Percentiles rank a stretch among this genome's conserved stretches.
phyloP scores from a whole-genome alignment of 2,329 filamentous ascomycete species.

The Xylaria sp. region DNA sequence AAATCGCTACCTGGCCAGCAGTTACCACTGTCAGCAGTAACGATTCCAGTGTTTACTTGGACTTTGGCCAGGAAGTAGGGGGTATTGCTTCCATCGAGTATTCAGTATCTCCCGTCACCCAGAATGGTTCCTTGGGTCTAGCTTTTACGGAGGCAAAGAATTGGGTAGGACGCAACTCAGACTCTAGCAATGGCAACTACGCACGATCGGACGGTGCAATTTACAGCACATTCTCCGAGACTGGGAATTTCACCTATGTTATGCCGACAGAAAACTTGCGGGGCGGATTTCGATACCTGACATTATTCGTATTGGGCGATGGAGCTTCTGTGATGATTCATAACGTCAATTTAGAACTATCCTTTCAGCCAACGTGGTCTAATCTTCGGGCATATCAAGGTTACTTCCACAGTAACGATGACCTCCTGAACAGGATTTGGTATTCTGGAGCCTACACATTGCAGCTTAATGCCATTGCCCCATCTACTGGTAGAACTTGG shows the following conservation, averaged over 20 bases:
- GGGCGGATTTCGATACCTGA: constrained; percentile 59
- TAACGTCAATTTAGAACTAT: constrained; percentile 44
- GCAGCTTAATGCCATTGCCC: constrained; percentile 51
- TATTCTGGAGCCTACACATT: constrained; percentile 66
- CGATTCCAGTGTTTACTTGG: constrained; percentile 40
- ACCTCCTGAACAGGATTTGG: constrained; percentile 66
- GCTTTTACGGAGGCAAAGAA: constrained; percentile 58
- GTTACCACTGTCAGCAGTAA: constrained; percentile 33
- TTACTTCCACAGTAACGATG: constrained; percentile 63
- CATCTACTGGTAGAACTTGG: constrained; percentile 46
- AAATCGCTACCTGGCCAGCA: constrained; percentile 33
- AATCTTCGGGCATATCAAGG: constrained; percentile 64
- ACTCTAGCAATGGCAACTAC: constrained; percentile 54
- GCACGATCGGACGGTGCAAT: constrained; percentile 52
- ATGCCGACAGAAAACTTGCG: constrained; percentile 55
- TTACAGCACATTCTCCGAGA: constrained; percentile 50
- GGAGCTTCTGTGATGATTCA: constrained; percentile 43
- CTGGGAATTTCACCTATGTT: constrained; percentile 51
- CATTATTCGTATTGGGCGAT: constrained; percentile 52
- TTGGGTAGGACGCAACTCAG: constrained; percentile 56
- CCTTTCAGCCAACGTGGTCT: constrained; percentile 53
- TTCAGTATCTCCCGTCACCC: constrained; percentile 39
- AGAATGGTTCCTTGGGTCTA: constrained; percentile 52
- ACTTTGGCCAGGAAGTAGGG: constrained; percentile 48
- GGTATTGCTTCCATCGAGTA: constrained; percentile 46